Evolutionary conservation across 768 basidiomycete genomes (phyloP).

Genomic region (Hericium alpestre): DNA sequence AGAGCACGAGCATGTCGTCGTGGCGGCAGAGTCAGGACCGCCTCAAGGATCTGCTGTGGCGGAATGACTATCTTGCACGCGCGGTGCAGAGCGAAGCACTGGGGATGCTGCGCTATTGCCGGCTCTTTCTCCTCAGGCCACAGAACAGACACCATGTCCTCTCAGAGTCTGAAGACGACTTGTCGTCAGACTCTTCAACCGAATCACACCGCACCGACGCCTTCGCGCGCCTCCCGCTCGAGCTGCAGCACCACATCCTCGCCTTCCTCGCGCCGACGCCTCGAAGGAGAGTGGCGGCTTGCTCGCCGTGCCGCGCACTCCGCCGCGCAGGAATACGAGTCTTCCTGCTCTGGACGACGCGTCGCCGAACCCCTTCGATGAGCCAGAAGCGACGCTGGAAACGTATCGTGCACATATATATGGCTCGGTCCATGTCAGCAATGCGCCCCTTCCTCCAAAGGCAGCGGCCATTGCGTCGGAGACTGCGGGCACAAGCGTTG

Average conservation of each 20-base stretch:
- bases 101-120: conserved; percentile 36
- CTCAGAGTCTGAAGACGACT: not conserved
- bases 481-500: conserved; percentile 8
- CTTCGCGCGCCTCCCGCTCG: conserved; percentile 37
- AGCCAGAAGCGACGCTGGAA: conserved; percentile 50
- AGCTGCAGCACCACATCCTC: conserved; percentile 48
- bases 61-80: conserved; percentile 33
- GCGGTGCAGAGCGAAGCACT: conserved; percentile 37
- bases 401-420: conserved; percentile 54
- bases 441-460: conserved; percentile 26
- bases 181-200: too few relatives aligned
- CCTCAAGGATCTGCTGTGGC: conserved; percentile 25
- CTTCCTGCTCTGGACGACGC: conserved; percentile 29
- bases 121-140: conserved; percentile 33
- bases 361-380: conserved; percentile 59
- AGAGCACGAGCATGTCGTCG: conserved; percentile 14
- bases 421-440: conserved; percentile 44
- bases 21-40: conserved; percentile 28
- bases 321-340: conserved; percentile 25
- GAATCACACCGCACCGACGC: not conserved
- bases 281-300: conserved; percentile 1
- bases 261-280: conserved; percentile 28
- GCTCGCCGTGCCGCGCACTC: conserved; percentile 42
- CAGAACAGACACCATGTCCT: conserved; percentile 7
- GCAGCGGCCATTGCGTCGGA: conserved; percentile 4